These are phyloP conservation scores for Citrullus amarus DNA, from an alignment of 306 rosid genomes.

Conservation along the genomic window DNA sequence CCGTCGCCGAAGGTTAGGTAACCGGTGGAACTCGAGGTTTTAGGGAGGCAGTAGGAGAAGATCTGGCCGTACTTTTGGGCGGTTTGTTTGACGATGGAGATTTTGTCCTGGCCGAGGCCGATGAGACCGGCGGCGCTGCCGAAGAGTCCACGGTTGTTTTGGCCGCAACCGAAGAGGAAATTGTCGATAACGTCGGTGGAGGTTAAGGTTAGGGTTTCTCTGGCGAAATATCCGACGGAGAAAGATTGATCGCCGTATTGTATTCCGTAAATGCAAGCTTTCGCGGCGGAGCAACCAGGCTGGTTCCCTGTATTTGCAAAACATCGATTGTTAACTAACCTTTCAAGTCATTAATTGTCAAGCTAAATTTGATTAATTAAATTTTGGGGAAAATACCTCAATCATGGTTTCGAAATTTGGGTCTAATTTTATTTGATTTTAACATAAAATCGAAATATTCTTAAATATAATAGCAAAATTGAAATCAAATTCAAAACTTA, in stretches of 20 bases:
- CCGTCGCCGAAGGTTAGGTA: conserved; percentile 27
- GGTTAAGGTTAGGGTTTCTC: conserved; percentile 32
- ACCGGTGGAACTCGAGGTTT: conserved; percentile 41
- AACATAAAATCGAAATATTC: no score
- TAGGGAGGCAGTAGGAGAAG: conserved; percentile 73
- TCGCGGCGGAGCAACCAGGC: conserved; percentile 18
- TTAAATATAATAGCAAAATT: no score
- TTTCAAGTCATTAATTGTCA: no score
- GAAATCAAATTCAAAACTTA: no score
- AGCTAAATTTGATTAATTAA: no score
- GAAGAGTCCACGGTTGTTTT: conserved; percentile 52
- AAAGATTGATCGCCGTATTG: conserved; percentile 49
- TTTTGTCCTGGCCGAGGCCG: conserved; percentile 62
- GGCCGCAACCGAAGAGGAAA: conserved; percentile 67
- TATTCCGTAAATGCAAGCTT: conserved; percentile 36
- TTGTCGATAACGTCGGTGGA: conserved; percentile 7
- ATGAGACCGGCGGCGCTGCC: conserved; percentile 47
- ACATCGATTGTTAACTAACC: background rate
- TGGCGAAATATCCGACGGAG: conserved; percentile 40
- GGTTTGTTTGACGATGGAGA: conserved; percentile 60
- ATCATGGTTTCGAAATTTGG: no score
- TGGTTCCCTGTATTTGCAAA: conserved; percentile 22
- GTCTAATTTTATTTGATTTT: no score
- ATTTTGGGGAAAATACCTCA: no score
- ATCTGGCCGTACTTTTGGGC: conserved; percentile 26